These are phyloP conservation scores for Galeopsis tetrahit DNA, from an alignment of 257 asterid genomes.

Conservation along the genomic window DNA sequence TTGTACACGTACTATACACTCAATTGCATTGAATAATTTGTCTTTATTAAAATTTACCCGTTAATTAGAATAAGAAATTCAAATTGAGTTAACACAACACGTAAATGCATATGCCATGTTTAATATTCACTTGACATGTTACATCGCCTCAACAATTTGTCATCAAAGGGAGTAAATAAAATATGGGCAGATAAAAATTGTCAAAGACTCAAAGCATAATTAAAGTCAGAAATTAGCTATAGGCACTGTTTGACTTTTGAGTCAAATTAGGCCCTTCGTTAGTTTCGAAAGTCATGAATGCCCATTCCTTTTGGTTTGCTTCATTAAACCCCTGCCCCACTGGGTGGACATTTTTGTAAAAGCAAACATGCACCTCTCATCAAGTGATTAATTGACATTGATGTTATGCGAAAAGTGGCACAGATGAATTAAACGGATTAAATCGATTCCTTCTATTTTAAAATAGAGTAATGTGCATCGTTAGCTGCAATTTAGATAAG, in stretches of 20 bases:
- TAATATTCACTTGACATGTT: too few species aligned
- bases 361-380: neutral
- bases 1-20: too few species aligned
- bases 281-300: neutral
- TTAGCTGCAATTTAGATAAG: neutral
- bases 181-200: neutral
- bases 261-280: slow-evolving; percentile 7
- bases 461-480: neutral
- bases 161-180: too few species aligned
- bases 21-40: too few species aligned
- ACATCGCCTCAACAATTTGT: too few species aligned
- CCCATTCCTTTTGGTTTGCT: neutral
- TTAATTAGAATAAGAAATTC: too few species aligned
- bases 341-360: neutral
- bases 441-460: neutral
- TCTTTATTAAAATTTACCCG: too few species aligned
- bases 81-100: too few species aligned
- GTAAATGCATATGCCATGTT: too few species aligned
- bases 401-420: too few species aligned
- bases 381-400: neutral
- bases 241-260: neutral
- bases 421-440: too few species aligned
- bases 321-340: neutral
- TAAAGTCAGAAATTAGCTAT: neutral
- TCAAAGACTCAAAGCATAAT: neutral